phyloP scores from a whole-genome alignment of 2,329 filamentous ascomycete genomes.

The Thelonectria discophora region DNA sequence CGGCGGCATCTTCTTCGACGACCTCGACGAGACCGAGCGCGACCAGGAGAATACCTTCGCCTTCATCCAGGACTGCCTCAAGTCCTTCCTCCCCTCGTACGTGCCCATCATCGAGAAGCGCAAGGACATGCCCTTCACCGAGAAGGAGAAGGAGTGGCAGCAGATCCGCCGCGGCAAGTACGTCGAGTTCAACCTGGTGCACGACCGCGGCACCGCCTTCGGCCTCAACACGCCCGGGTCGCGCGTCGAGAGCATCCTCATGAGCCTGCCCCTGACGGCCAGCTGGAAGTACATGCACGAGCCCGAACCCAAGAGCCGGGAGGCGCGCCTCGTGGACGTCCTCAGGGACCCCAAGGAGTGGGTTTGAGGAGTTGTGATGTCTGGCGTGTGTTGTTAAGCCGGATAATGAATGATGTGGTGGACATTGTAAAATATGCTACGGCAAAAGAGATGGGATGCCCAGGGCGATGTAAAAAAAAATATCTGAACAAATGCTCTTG shows the following conservation, averaged over 20 bases:
- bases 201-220: slow-evolving; percentile 94
- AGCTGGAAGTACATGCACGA: slow-evolving; percentile 97
- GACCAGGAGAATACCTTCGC: slow-evolving; percentile 90
- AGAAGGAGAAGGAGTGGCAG: slow-evolving; percentile 93
- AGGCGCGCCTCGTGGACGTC: slow-evolving; percentile 82
- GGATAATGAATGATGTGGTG: slow-evolving; percentile 26
- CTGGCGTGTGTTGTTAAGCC: slow-evolving; percentile 11
- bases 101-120: slow-evolving; percentile 86
- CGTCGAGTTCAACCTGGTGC: slow-evolving; percentile 97
- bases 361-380: slow-evolving; percentile 56
- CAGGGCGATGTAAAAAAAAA: slow-evolving; percentile 30
- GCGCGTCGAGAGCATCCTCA: slow-evolving; percentile 94
- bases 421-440: slow-evolving; percentile 35
- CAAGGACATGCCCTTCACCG: slow-evolving; percentile 91
- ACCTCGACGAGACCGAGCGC: slow-evolving; percentile 86
- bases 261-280: slow-evolving; percentile 94
- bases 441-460: slow-evolving; percentile 34
- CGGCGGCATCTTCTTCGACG: slow-evolving; percentile 98
- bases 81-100: slow-evolving; percentile 90
- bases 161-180: slow-evolving; percentile 94
- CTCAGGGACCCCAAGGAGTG: slow-evolving; percentile 72
- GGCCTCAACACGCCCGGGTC: slow-evolving; percentile 92
- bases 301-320: slow-evolving; percentile 76
- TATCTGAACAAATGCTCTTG: slow-evolving; percentile 9
- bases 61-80: slow-evolving; percentile 85